A percentile compares a stretch with the other conserved stretches of the same genome.
Conservation (phyloP, 129 eudicot genomes). For the Arctium lappa region DNA sequence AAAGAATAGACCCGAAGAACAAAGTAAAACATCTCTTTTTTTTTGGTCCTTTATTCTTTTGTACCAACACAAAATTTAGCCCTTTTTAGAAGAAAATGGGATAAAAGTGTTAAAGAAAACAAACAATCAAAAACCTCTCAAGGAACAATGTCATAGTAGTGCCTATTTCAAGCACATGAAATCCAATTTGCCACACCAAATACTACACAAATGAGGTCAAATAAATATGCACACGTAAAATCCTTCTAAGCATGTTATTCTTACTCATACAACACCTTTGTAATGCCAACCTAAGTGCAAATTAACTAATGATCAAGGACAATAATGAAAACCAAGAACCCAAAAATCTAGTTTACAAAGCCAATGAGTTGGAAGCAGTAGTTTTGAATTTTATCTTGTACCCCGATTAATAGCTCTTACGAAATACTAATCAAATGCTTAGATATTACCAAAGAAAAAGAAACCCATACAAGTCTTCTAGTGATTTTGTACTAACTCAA, state of each 20-base stretch:
- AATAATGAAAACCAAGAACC: not conserved
- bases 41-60: not conserved
- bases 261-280: not conserved
- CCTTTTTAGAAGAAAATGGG: not conserved
- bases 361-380: constrained; percentile 10
- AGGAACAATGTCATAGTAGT: not conserved
- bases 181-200: not conserved
- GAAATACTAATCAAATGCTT: not conserved
- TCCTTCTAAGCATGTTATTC: not conserved
- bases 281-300: not conserved
- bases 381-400: not conserved
- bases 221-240: not conserved
- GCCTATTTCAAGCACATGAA: not conserved
- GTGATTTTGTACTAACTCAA: not conserved
- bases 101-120: not conserved
- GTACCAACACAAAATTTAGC: not conserved
- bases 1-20: not conserved
- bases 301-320: not conserved
- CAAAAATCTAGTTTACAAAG: not conserved
- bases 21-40: not conserved
- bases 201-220: not conserved
- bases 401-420: not conserved
- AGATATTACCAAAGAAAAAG: not conserved
- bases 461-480: not conserved
- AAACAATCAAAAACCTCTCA: not conserved